Evolutionary conservation across 2,329 filamentous ascomycete genomes (phyloP).

Genomic region (Aspergillus pseudoterreus): DNA sequence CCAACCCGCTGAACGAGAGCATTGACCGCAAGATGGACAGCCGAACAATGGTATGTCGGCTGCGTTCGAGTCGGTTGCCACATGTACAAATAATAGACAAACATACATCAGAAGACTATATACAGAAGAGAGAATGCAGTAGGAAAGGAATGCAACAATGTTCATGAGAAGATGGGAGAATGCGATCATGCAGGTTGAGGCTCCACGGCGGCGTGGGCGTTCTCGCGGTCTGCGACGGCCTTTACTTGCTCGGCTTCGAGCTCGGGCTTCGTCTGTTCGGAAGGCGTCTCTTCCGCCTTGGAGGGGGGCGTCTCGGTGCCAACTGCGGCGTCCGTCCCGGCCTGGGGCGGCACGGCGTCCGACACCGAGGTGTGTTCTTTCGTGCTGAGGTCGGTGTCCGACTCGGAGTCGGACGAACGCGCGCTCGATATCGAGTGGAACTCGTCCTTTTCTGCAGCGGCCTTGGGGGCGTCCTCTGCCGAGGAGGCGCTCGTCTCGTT

Average conservation of each 20-base stretch:
- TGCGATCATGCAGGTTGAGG: background rate
- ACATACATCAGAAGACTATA: slow-evolving; percentile 3
- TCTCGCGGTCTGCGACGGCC: background rate
- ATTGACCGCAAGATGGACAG: background rate
- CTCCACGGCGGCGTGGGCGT: background rate
- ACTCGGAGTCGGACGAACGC: slow-evolving; percentile 26
- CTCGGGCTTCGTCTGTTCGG: background rate
- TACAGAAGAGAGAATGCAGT: slow-evolving; percentile 1
- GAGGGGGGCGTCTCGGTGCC: background rate
- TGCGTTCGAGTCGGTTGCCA: background rate
- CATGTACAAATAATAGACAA: background rate
- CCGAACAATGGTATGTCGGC: background rate
- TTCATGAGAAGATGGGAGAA: background rate
- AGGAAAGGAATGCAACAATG: background rate
- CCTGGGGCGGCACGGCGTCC: background rate
- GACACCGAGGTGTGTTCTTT: slow-evolving; percentile 6
- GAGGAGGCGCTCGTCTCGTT: slow-evolving; percentile 13
- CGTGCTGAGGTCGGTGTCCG: slow-evolving; percentile 8
- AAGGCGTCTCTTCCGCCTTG: background rate
- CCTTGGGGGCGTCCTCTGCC: slow-evolving; percentile 10
- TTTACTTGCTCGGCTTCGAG: background rate
- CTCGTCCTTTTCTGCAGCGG: slow-evolving; percentile 30
- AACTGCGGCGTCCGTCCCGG: background rate
- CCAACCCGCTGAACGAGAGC: background rate
- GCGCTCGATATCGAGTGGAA: slow-evolving; percentile 40